These are phyloP conservation scores for Clathrus columnatus DNA, from an alignment of 768 basidiomycete genomes.

Conservation along the genomic window DNA sequence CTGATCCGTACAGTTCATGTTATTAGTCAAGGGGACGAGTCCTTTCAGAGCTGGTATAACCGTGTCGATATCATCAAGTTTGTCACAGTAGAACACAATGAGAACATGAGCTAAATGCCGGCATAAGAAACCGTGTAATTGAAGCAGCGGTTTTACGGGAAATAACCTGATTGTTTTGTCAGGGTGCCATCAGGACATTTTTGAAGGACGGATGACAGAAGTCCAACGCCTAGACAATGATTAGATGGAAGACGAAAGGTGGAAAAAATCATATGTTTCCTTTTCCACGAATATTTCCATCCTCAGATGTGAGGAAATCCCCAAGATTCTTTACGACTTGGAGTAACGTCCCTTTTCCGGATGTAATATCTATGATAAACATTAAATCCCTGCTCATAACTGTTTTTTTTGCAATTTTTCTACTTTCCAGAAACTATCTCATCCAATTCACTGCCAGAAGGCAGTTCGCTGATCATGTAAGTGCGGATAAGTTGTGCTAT, in stretches of 20 bases:
- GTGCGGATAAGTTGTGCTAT: slow-evolving; percentile 53
- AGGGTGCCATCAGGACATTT: slow-evolving; percentile 52
- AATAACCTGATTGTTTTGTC: slow-evolving; percentile 72
- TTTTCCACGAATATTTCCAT: slow-evolving; percentile 68
- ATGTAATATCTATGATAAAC: slow-evolving; percentile 37
- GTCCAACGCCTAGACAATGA: slow-evolving; percentile 60
- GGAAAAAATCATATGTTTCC: slow-evolving; percentile 35
- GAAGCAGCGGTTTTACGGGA: background rate
- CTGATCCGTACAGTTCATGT: slow-evolving; percentile 51
- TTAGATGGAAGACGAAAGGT: background rate
- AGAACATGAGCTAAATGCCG: slow-evolving; percentile 77
- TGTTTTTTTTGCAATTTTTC: background rate
- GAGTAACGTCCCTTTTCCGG: slow-evolving; percentile 51
- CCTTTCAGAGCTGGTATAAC: slow-evolving; percentile 77
- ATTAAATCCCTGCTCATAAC: background rate
- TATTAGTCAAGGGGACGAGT: slow-evolving; percentile 52
- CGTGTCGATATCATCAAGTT: slow-evolving; percentile 79
- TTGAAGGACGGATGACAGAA: slow-evolving; percentile 66
- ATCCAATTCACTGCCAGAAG: slow-evolving; percentile 43
- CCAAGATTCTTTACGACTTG: slow-evolving; percentile 81
- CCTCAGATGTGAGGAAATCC: slow-evolving; percentile 81
- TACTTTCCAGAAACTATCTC: slow-evolving; percentile 51
- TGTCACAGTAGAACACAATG: slow-evolving; percentile 72
- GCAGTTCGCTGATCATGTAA: slow-evolving; percentile 57
- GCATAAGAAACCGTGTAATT: background rate